Conservation (phyloP, 345 rosid genomes). For the Euphorbia lathyris region DNA sequence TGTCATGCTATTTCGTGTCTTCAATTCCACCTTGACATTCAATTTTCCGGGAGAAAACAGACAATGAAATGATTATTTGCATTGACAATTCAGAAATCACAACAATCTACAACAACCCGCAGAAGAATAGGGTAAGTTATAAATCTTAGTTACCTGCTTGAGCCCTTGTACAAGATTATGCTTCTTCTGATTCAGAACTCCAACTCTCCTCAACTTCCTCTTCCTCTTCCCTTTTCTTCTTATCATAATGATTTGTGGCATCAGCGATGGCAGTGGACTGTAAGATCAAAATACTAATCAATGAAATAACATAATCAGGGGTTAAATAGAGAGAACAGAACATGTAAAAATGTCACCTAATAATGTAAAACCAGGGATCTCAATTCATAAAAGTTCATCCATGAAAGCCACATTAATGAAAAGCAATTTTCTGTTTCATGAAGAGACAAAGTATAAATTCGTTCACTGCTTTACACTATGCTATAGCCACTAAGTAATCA, state of each 20-base stretch:
- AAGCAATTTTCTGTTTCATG: too few relatives aligned
- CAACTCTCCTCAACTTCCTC: slow-evolving; percentile 67
- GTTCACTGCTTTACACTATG: too few relatives aligned
- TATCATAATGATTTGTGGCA: background rate
- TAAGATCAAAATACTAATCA: too few relatives aligned
- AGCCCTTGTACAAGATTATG: slow-evolving; percentile 83
- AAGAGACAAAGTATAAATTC: too few relatives aligned
- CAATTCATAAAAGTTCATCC: background rate
- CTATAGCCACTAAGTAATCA: too few relatives aligned
- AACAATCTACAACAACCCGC: background rate
- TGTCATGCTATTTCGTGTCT: slow-evolving; percentile 52
- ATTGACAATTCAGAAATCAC: background rate
- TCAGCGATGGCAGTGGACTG: background rate
- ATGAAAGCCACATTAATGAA: too few relatives aligned
- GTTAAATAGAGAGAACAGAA: background rate
- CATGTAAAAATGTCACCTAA: background rate
- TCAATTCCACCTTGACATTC: slow-evolving; percentile 94
- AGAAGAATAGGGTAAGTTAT: too few relatives aligned
- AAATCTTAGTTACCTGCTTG: slow-evolving; percentile 66
- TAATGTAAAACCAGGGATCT: background rate
- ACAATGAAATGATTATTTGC: background rate
- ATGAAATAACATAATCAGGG: too few relatives aligned
- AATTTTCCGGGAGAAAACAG: too few relatives aligned
- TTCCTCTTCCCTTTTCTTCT: slow-evolving; percentile 52
- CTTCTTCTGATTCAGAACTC: slow-evolving; percentile 72